Percentiles rank a stretch among this genome's conserved stretches.
These are phyloP conservation scores for Extremus antarcticus DNA, from an alignment of 495 filamentous ascomycete genomes.

Conservation along the genomic window DNA sequence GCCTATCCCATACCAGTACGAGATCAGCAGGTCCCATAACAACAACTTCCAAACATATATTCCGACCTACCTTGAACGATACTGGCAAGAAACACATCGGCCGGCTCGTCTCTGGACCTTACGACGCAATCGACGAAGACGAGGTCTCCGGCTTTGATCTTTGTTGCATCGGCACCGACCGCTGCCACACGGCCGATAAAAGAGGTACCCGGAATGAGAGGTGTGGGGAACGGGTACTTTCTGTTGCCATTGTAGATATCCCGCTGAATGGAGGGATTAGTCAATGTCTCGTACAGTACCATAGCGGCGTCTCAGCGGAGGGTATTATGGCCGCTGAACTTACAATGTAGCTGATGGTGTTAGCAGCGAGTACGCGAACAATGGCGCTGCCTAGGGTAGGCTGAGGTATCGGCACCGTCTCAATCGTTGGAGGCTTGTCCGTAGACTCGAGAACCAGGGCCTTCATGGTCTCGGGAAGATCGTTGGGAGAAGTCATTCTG, in stretches of 20 bases:
- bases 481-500: not conserved
- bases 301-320: no score
- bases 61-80: constrained; percentile 29
- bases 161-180: constrained; percentile 36
- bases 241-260: constrained; percentile 28
- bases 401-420: constrained; percentile 27
- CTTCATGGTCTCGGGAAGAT: constrained; percentile 12
- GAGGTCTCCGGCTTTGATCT: constrained; percentile 35
- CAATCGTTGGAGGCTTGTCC: constrained; percentile 17
- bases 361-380: constrained; percentile 25
- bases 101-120: constrained; percentile 36
- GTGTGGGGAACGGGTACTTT: constrained; percentile 22
- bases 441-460: constrained; percentile 12
- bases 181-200: constrained; percentile 39
- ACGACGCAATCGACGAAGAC: constrained; percentile 38
- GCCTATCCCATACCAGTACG: not conserved
- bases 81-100: constrained; percentile 28
- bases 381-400: constrained; percentile 26
- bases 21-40: no score
- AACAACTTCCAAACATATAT: no score
- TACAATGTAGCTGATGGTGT: constrained; percentile 24
- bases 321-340: no score
- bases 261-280: no score
- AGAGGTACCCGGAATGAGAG: constrained; percentile 18
- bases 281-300: no score